Evolutionary conservation across 192 early-diverging fungal genomes (phyloP).

Genomic region (Backusella macrospora): DNA sequence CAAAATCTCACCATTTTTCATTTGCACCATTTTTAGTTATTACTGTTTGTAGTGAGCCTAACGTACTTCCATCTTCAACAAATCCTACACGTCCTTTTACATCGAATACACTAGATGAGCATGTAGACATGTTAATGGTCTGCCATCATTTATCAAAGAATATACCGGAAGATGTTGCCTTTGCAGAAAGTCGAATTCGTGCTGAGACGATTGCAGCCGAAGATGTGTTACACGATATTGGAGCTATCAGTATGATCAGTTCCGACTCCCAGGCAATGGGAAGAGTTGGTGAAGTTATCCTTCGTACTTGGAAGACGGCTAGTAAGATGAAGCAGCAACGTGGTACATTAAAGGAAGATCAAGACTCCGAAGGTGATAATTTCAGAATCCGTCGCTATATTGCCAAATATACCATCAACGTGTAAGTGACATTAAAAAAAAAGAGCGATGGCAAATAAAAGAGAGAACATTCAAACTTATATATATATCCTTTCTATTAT

Average conservation of each 20-base stretch:
- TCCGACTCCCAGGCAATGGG: slow-evolving; percentile 98
- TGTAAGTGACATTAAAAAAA: slow-evolving; percentile 56
- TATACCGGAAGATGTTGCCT: slow-evolving; percentile 95
- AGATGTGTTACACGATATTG: slow-evolving; percentile 93
- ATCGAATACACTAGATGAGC: slow-evolving; percentile 94
- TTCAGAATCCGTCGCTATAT: slow-evolving; percentile 90
- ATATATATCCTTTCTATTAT: background rate
- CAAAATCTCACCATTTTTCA: slow-evolving; percentile 10
- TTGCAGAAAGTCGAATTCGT: slow-evolving; percentile 95
- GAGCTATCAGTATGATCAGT: slow-evolving; percentile 93
- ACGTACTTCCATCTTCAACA: slow-evolving; percentile 93
- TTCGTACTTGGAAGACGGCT: slow-evolving; percentile 94
- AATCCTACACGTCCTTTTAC: slow-evolving; percentile 97
- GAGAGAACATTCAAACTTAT: background rate
- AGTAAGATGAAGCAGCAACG: slow-evolving; percentile 92
- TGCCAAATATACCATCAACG: slow-evolving; percentile 98
- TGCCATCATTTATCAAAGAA: slow-evolving; percentile 94
- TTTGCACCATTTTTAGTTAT: slow-evolving; percentile 46
- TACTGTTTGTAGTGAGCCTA: slow-evolving; percentile 73
- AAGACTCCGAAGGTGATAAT: slow-evolving; percentile 72
- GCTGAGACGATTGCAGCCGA: slow-evolving; percentile 98
- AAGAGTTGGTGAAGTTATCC: slow-evolving; percentile 90
- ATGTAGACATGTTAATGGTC: slow-evolving; percentile 99
- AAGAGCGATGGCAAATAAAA: background rate
- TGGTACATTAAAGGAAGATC: slow-evolving; percentile 60